Conservation (phyloP, 2,329 filamentous ascomycete genomes). For the Cercospora beticola region DNA sequence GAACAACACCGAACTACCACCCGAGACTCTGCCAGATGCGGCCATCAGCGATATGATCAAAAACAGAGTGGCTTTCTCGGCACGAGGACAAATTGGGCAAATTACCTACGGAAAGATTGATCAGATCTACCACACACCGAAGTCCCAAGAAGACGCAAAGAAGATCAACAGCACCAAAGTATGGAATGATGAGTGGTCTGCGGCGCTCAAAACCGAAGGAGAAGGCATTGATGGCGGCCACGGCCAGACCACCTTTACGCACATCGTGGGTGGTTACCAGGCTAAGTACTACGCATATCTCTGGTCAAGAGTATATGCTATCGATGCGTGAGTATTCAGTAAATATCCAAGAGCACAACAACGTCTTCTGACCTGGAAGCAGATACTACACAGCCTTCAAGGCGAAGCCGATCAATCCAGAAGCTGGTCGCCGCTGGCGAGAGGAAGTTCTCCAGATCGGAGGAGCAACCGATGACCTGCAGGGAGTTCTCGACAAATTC, state of each 20-base stretch:
- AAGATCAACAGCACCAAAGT: background rate
- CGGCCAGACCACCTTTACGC: constrained; percentile 2
- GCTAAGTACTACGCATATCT: constrained; percentile 9
- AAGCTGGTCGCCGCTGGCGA: constrained; percentile 70
- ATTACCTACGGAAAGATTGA: background rate
- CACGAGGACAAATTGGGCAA: background rate
- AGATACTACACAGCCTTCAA: constrained; percentile 68
- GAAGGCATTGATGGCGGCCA: background rate
- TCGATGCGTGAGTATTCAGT: constrained; percentile 64
- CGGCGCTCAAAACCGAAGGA: background rate
- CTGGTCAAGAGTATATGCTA: constrained; percentile 69
- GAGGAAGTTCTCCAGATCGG: constrained; percentile 70
- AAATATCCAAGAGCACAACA: background rate
- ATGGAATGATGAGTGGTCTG: background rate
- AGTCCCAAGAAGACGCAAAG: constrained; percentile 5
- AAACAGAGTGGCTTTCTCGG: background rate
- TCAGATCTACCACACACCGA: background rate
- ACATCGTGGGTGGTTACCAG: background rate
- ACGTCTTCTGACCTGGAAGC: background rate
- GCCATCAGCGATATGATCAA: background rate
- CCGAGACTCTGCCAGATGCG: constrained; percentile 3
- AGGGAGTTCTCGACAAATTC: constrained; percentile 68
- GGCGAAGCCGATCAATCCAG: constrained; percentile 70
- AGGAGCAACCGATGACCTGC: constrained; percentile 75
- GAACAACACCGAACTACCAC: background rate